Evolutionary conservation across 345 rosid species (phyloP).

Genomic region (Linum trigynum): DNA sequence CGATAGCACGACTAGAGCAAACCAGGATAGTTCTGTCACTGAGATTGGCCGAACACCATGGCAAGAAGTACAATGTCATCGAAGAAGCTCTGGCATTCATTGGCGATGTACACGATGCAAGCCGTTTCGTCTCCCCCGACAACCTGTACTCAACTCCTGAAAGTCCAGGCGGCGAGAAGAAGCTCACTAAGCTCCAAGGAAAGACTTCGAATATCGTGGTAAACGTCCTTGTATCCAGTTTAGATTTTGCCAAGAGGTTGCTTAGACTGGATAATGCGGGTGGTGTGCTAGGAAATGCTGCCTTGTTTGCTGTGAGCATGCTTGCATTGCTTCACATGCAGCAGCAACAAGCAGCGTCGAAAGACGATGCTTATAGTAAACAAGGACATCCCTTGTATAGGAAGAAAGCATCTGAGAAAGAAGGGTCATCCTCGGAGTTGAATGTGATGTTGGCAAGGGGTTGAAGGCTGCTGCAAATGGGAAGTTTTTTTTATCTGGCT

Average conservation of each 20-base stretch:
- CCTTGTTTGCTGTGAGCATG: slow-evolving; percentile 70
- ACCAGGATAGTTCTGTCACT: slow-evolving; percentile 80
- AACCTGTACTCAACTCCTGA: slow-evolving; percentile 34
- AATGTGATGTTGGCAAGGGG: slow-evolving; percentile 80
- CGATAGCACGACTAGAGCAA: slow-evolving; percentile 78
- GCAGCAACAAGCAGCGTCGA: slow-evolving; percentile 36
- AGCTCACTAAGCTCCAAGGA: slow-evolving; percentile 19
- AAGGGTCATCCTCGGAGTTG: slow-evolving; percentile 36
- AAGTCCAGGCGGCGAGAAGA: slow-evolving; percentile 31
- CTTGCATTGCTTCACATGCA: slow-evolving; percentile 65
- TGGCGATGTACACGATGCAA: slow-evolving; percentile 49
- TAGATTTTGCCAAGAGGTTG: slow-evolving; percentile 47
- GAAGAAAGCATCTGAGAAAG: slow-evolving; percentile 29
- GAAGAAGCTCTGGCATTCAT: slow-evolving; percentile 85
- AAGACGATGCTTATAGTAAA: slow-evolving; percentile 26
- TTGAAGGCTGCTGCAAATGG: slow-evolving; percentile 18
- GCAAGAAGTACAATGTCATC: slow-evolving; percentile 71
- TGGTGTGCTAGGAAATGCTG: slow-evolving; percentile 69
- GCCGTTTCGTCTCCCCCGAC: slow-evolving; percentile 48
- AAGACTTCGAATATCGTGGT: slow-evolving; percentile 30
- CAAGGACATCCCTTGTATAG: slow-evolving; percentile 29
- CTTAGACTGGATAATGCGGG: slow-evolving; percentile 49
- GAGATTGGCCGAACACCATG: slow-evolving; percentile 78
- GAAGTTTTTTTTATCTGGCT: too few species aligned
- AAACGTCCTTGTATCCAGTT: slow-evolving; percentile 43